These are phyloP conservation scores for Fusarium pininemorale DNA, from an alignment of 2,329 filamentous ascomycete genomes.

Conservation along the genomic window DNA sequence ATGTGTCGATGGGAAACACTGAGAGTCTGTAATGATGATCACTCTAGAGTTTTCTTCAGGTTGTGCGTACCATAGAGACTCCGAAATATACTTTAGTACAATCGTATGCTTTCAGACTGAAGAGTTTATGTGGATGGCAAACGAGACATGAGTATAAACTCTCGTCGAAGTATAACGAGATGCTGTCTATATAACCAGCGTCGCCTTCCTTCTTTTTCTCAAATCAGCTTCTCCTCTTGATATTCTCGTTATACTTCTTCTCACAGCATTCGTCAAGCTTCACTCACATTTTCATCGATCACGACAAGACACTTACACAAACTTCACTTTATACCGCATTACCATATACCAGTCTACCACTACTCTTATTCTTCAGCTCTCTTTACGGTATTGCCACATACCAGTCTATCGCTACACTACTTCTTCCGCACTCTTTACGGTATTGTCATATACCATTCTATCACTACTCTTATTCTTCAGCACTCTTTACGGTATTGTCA, in stretches of 20 bases:
- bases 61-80: background rate
- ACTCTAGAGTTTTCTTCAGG: background rate
- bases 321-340: background rate
- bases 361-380: too few relatives aligned
- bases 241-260: background rate
- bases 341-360: background rate
- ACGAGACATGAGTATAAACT: background rate
- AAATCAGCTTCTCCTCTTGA: background rate
- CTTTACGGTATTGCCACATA: background rate
- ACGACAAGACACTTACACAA: background rate
- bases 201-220: background rate
- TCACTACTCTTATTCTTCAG: too few relatives aligned
- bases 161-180: background rate
- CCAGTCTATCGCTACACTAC: background rate
- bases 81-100: background rate
- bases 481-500: background rate
- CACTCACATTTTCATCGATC: background rate
- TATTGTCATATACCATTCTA: background rate
- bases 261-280: background rate
- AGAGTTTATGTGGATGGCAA: background rate
- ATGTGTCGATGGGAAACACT: background rate
- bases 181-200: background rate
- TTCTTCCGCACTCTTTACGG: background rate
- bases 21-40: background rate
- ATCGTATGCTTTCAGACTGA: background rate